Conservation (phyloP, 805 yeast species). For the Saturnispora dispora region DNA sequence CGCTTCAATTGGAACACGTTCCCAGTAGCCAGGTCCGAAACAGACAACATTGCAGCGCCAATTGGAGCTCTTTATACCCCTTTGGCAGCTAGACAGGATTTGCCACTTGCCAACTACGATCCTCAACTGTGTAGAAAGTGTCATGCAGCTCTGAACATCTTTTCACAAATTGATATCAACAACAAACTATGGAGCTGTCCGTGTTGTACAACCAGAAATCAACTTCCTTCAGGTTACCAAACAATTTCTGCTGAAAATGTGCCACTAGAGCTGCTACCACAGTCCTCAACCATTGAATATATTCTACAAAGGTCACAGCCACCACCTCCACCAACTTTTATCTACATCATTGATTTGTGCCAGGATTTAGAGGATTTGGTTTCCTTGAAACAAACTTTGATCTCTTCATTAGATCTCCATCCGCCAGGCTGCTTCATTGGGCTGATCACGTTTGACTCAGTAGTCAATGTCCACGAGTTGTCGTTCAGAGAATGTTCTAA, state of each 20-base stretch:
- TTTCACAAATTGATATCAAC: slow-evolving; percentile 67
- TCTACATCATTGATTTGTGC: slow-evolving; percentile 81
- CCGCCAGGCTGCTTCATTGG: slow-evolving; percentile 91
- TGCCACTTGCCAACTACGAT: slow-evolving; percentile 74
- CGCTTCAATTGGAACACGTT: slow-evolving; percentile 79
- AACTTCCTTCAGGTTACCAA: slow-evolving; percentile 73
- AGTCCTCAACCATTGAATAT: slow-evolving; percentile 76
- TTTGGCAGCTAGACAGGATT: slow-evolving; percentile 63
- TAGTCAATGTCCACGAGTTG: slow-evolving; percentile 83
- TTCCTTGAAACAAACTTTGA: slow-evolving; percentile 73
- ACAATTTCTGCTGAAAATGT: slow-evolving; percentile 65
- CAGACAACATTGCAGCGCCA: slow-evolving; percentile 87
- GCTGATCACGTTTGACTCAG: slow-evolving; percentile 80
- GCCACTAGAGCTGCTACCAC: slow-evolving; percentile 69
- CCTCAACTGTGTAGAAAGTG: slow-evolving; percentile 81
- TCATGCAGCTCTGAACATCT: slow-evolving; percentile 81
- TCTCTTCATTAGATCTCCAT: slow-evolving; percentile 63
- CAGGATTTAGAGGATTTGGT: slow-evolving; percentile 82
- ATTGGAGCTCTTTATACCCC: slow-evolving; percentile 96
- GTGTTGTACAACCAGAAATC: slow-evolving; percentile 68
- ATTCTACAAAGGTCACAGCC: slow-evolving; percentile 50
- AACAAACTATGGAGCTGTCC: slow-evolving; percentile 81
- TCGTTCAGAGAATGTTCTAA: slow-evolving; percentile 54
- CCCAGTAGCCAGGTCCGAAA: slow-evolving; percentile 84
- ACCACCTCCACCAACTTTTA: slow-evolving; percentile 77